Percentiles rank a stretch among this genome's conserved stretches.
phyloP scores from a whole-genome alignment of 306 rosid genomes.

The Astragalus glycyphyllos region DNA sequence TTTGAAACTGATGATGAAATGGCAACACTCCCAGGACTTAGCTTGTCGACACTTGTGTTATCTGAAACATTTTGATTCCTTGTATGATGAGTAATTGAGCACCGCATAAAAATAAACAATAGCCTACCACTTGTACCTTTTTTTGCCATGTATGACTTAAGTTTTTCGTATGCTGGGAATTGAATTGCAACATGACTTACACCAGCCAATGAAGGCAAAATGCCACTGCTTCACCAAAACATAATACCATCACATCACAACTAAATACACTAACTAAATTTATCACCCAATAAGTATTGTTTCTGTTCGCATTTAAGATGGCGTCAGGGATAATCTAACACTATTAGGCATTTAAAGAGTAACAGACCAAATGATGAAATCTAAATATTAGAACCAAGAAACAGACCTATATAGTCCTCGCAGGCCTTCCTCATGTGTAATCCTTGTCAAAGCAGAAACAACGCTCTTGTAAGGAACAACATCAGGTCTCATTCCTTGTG shows the following conservation, averaged over 20 bases:
- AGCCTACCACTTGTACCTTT: slow-evolving; percentile 54
- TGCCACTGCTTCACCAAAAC: slow-evolving; percentile 73
- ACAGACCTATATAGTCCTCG: slow-evolving; percentile 91
- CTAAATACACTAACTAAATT: background rate
- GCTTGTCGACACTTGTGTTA: slow-evolving; percentile 73
- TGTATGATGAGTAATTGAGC: slow-evolving; percentile 44
- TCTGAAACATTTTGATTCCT: slow-evolving; percentile 55
- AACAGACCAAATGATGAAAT: slow-evolving; percentile 31
- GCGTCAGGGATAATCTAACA: too few species aligned
- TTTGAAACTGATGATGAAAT: slow-evolving; percentile 84
- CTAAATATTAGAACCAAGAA: slow-evolving; percentile 21
- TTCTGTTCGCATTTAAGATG: background rate
- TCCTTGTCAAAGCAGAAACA: slow-evolving; percentile 86
- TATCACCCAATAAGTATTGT: slow-evolving; percentile 11
- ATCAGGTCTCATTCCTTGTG: slow-evolving; percentile 91
- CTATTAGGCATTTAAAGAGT: background rate
- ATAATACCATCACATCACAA: slow-evolving; percentile 34
- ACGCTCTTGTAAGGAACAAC: slow-evolving; percentile 88
- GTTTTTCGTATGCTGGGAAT: slow-evolving; percentile 86
- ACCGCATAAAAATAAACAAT: background rate
- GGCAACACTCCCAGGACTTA: slow-evolving; percentile 71
- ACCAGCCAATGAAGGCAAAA: slow-evolving; percentile 89
- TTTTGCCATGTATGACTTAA: slow-evolving; percentile 73
- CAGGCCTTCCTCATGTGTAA: slow-evolving; percentile 83
- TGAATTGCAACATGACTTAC: slow-evolving; percentile 98